Evolutionary conservation across 1,284 basidiomycete genomes (phyloP), one percentile per base, ranked within the genome.

Genomic region (Irpex sp.): DNA sequence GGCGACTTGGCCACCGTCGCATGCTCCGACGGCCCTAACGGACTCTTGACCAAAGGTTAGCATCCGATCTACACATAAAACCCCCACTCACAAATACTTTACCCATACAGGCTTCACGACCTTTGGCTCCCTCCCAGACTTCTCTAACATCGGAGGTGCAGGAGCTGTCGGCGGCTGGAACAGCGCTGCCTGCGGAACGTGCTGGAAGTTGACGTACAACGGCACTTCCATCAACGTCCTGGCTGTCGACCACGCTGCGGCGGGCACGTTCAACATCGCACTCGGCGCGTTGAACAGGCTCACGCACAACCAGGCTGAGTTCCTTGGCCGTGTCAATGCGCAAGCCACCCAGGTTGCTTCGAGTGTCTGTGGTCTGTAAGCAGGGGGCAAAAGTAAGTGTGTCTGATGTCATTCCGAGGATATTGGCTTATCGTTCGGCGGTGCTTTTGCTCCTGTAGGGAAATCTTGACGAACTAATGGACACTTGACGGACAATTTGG

Each of bases 141-240:
- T 78, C 71, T 80, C 82, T 14, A 71, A 75, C 64, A 70, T 85
- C 63, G 83, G 81, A 16, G 83, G 79, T 12, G 76, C 73, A 1
- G 67, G 68, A 47, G 74, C 73, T 19, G 69, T 84, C 49, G n/a
- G 47, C 21, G 77, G 75, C 2, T 82, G 72, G 70, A 74, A 78
- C 69, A 78, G 77, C 3, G n/a, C 69, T 21, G 67, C 70, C 42
- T 82, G 80, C 67, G 80, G 81, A 55, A 73, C 77, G 16, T 84
- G 79, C 72, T 81, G 78, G 74, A 49, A 75, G 61, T 67, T 82
- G 57, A 73, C 69, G 9, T 80, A 76, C 68, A 70, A 71, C 42
- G 72, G 72, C 52, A 74, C 64, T 14, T 76, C 71, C 18, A 72
- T 82, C 63, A 67, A 73, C 58, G 65, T 82, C 18, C 70, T 74